Percentiles rank a stretch among this genome's conserved stretches.
These are phyloP conservation scores for Boechera stricta DNA, from an alignment of 345 rosid genomes.

Conservation along the genomic window DNA sequence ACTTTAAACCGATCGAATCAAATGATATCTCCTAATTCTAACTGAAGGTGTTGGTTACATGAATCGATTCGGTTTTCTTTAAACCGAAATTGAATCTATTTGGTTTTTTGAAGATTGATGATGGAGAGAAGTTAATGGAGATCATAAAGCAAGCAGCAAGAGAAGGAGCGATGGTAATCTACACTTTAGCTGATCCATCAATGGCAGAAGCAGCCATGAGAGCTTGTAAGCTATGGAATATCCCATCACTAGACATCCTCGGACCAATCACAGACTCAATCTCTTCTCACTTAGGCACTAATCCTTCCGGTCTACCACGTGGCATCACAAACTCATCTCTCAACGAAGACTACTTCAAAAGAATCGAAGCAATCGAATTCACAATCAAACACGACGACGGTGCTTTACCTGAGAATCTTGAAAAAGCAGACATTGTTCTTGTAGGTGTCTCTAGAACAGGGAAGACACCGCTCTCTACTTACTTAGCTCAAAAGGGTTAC, in stretches of 20 bases:
- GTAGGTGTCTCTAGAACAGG: slow-evolving; percentile 86
- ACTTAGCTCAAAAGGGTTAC: slow-evolving; percentile 84
- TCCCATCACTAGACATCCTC: slow-evolving; percentile 74
- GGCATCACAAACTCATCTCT: slow-evolving; percentile 62
- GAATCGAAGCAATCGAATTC: slow-evolving; percentile 86
- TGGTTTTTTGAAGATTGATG: slow-evolving; percentile 59
- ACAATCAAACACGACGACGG: slow-evolving; percentile 94
- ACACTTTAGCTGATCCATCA: slow-evolving; percentile 79
- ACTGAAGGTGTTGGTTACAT: neutral
- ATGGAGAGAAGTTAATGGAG: slow-evolving; percentile 69
- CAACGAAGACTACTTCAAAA: slow-evolving; percentile 66
- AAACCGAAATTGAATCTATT: neutral
- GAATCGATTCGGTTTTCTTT: neutral
- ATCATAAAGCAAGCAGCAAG: slow-evolving; percentile 84
- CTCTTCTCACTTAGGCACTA: slow-evolving; percentile 80
- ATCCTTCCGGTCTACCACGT: slow-evolving; percentile 85
- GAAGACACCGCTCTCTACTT: slow-evolving; percentile 84
- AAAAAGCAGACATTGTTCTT: slow-evolving; percentile 73
- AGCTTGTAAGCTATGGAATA: slow-evolving; percentile 72
- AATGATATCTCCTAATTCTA: neutral
- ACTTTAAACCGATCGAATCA: slow-evolving; percentile 17
- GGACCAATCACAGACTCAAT: slow-evolving; percentile 88
- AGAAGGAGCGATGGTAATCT: slow-evolving; percentile 77
- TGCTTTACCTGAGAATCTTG: slow-evolving; percentile 73
- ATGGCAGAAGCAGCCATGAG: slow-evolving; percentile 72